Conservation (phyloP, 306 rosid genomes). For the Casuarina equisetifolia region DNA sequence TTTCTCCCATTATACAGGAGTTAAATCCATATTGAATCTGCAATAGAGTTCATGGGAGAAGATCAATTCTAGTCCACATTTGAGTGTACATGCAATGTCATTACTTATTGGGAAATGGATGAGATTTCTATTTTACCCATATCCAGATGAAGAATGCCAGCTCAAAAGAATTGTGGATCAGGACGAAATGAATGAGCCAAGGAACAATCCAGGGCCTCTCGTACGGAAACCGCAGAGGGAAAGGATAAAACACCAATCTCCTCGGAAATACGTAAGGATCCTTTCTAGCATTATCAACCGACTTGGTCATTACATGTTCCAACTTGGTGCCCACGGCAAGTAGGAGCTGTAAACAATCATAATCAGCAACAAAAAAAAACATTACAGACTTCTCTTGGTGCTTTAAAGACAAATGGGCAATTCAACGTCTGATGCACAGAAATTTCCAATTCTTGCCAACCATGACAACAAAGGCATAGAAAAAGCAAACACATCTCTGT, state of each 20-base stretch:
- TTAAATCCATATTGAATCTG: constrained; percentile 38
- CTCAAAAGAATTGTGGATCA: constrained; percentile 40
- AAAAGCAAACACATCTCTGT: too few relatives aligned
- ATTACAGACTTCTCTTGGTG: not conserved
- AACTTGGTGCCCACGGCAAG: constrained; percentile 38
- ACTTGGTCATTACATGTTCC: constrained; percentile 37
- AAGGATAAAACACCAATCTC: constrained; percentile 33
- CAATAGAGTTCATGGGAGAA: not conserved
- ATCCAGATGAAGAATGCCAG: constrained; percentile 40
- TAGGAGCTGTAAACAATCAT: constrained; percentile 24
- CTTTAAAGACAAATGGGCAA: not conserved
- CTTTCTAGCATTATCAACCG: constrained; percentile 36
- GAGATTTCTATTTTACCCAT: constrained; percentile 10
- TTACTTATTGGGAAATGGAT: not conserved
- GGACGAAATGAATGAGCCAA: constrained; percentile 29
- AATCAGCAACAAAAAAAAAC: not conserved
- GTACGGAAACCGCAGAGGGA: constrained; percentile 29
- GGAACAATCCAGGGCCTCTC: constrained; percentile 32
- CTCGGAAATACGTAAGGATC: constrained; percentile 35
- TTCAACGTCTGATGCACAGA: not conserved
- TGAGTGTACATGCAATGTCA: not conserved
- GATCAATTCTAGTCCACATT: not conserved
- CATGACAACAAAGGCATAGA: too few relatives aligned
- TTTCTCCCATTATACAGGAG: constrained; percentile 41
- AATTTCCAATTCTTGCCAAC: not conserved